Base-by-base conservation (phyloP, 225 moss, liverwort and hornwort species). In the Antitrichia curtipendula region DNA sequence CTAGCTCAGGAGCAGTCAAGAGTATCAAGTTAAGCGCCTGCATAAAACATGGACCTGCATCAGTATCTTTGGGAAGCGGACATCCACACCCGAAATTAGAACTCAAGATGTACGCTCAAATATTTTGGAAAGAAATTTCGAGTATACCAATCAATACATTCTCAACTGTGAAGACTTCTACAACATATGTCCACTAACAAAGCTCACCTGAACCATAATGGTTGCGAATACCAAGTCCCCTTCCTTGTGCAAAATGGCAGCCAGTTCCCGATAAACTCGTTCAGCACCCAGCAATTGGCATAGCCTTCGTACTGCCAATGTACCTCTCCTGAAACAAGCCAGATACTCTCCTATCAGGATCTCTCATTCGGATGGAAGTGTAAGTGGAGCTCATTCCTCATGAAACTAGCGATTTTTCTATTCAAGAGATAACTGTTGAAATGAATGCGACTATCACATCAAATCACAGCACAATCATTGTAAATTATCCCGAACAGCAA, bases 1-100 rank as follows among this genome's bases (percentile, higher is more conserved):
- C 91, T 80, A 98, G 92, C 92, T 97, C 98, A 23, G 95, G 93
- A 76, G 96, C 98, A 78, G 97, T 97, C 60, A 98, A 93, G 47
- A 98, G 96, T 84, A 98, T 98, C 88, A 96, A 90, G 87, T 97
- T 96, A 41, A 98, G 89, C 34, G 98, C 97, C 98, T 98, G 94
- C 93, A 91, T 34, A 52, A 38, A 15, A 82, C 83, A 88, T 40
- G 40, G 16, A 54, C 21, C 23, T 36, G 8, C 54, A 59, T 91
- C 73, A 92, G 78, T 63, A 6, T 40, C 64, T 81, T 81, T 41
- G 16, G 15, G 57, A 79, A 77, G 49, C 75, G 9, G 38, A 76
- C 28, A 78, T 68, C 45, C 45, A 57, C 49, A 58, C 40, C 63
- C 20, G 36, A 36, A 36, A 50, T 50, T 36, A 82, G 49, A 82